Evolutionary conservation across 2,329 filamentous ascomycete genomes (phyloP).

Genomic region (Penicillium italicum): DNA sequence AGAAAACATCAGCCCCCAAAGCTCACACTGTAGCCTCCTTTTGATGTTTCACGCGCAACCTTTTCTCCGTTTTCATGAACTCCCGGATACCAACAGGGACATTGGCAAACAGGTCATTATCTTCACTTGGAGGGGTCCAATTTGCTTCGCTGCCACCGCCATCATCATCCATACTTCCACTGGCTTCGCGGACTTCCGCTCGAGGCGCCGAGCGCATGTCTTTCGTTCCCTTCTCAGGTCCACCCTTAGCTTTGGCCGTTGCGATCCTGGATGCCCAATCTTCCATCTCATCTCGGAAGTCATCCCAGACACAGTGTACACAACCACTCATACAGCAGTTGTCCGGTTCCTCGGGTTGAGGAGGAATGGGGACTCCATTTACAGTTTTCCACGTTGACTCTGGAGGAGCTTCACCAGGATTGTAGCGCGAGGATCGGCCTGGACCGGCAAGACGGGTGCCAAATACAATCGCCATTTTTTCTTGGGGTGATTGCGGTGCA

Average conservation of each 20-base stretch:
- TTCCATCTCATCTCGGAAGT: conserved; percentile 86
- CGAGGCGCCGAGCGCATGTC: conserved; percentile 34
- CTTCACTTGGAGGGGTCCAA: conserved; percentile 51
- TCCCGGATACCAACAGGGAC: conserved; percentile 91
- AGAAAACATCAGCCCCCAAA: background rate
- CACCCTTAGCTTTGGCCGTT: conserved; percentile 53
- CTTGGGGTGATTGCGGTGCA: conserved; percentile 33
- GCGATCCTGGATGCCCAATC: conserved; percentile 69
- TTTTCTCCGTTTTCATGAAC: conserved; percentile 97
- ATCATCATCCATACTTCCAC: conserved; percentile 71
- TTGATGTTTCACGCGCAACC: conserved; percentile 69
- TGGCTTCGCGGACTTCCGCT: conserved; percentile 48
- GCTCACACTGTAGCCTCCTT: conserved; percentile 40
- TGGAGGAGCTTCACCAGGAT: conserved; percentile 54
- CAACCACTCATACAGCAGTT: conserved; percentile 99
- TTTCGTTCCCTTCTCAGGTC: conserved; percentile 23
- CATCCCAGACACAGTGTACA: conserved; percentile 95
- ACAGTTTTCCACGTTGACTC: conserved; percentile 58
- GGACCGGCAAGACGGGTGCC: conserved; percentile 74
- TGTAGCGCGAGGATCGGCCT: conserved; percentile 56
- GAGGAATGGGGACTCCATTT: conserved; percentile 78
- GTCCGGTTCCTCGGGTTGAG: conserved; percentile 81
- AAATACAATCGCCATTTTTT: conserved; percentile 69
- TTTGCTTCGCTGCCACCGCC: conserved; percentile 70
- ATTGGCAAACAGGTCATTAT: conserved; percentile 67